Base-by-base conservation (phyloP, 192 early-diverging fungal species). In the Linnemannia schmuckeri region DNA sequence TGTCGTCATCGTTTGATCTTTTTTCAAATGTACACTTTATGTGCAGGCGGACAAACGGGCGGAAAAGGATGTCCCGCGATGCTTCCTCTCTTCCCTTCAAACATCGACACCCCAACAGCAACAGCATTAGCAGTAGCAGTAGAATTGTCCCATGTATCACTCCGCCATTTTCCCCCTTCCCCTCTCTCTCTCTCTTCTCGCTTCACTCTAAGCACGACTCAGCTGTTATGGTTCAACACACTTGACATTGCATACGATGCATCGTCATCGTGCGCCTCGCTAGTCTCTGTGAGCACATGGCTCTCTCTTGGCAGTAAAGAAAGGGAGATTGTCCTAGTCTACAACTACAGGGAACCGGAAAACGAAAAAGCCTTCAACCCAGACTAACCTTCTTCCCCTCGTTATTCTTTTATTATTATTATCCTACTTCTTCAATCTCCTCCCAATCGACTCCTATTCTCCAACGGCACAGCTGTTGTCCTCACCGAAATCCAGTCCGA, bases 1-100 rank as follows among this genome's bases (percentile, higher is more conserved):
- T 24, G 41, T 35, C 79, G 63, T 81, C 79, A 74, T 81, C 72
- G 70, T 30, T 37, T 49, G 61, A 6, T 8, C 27, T 66, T 54
- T 22, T 57, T 12, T 66, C 27, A 66, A 66, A 33, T 66, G n/a
- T 10, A 66, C 61, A 66, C 61, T 3, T 33, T 33, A 57, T 57
- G 61, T 27, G 30, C n/a, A 12, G 61, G 13, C 13, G 12, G 30
- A 66, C 30, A 66, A 61, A 66, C 27, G 13, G 61, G 12, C 61
- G 30, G 61, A 66, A 66, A 33, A 66, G 30, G n/a, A 33, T 66
- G 30, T 66, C 30, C 10, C 30, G 30, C 30, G 30, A 30, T 12
- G 49, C 18, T 66, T 66, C n/a, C 55, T 57, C 24, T 55, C 47
- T 13, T 49, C 47, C 47, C 18, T 20, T 49, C 49, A 22, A 52